Conservation (phyloP, 2,329 filamentous ascomycete genomes). For the Beauveria sp. region DNA sequence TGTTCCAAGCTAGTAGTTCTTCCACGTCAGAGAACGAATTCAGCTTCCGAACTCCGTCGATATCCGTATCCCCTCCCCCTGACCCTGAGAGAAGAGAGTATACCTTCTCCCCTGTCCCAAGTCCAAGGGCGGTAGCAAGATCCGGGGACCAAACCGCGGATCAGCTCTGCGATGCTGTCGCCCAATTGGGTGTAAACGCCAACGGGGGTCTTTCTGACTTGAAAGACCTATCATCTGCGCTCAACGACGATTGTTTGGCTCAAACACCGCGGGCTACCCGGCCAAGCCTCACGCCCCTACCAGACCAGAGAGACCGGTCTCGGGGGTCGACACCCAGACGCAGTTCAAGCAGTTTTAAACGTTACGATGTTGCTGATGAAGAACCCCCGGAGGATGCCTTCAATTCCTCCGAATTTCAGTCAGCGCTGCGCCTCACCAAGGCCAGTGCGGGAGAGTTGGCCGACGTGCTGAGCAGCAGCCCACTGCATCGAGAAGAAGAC, state of each 20-base stretch:
- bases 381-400: slow-evolving; percentile 28
- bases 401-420: slow-evolving; percentile 27
- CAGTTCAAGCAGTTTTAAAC: neutral
- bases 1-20: neutral
- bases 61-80: neutral
- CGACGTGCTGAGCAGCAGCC: slow-evolving; percentile 25
- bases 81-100: neutral
- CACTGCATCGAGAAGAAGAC: slow-evolving; percentile 27
- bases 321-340: neutral
- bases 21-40: neutral
- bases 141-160: neutral
- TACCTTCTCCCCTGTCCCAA: neutral
- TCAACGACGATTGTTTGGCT: neutral
- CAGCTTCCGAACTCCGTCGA: neutral
- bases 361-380: slow-evolving; percentile 22
- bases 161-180: neutral
- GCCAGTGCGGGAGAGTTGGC: slow-evolving; percentile 22
- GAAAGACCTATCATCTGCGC: neutral
- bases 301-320: neutral
- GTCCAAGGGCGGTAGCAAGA: neutral
- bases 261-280: neutral
- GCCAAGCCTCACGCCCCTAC: neutral
- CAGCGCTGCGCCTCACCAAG: slow-evolving; percentile 25
- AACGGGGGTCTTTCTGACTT: neutral
- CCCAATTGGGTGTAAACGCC: neutral